Conservation (phyloP, 2,329 filamentous ascomycete species). For the Claviceps maximensis region DNA sequence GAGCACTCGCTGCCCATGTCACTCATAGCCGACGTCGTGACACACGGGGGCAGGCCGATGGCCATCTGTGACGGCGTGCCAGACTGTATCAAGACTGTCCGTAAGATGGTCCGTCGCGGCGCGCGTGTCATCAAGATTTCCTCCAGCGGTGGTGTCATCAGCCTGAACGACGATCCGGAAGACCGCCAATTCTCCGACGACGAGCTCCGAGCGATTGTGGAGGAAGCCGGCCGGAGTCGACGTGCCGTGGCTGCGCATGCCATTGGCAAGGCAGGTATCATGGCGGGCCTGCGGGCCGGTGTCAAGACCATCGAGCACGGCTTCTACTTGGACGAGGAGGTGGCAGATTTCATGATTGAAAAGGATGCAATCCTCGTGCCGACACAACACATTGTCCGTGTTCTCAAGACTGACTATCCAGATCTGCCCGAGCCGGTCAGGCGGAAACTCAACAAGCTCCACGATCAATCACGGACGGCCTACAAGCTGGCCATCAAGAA, state of each 20-base stretch:
- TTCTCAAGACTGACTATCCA: constrained; percentile 16
- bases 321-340: constrained; percentile 28
- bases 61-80: constrained; percentile 25
- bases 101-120: constrained; percentile 26
- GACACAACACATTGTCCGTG: constrained; percentile 24
- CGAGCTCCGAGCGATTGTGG: constrained; percentile 24
- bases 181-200: constrained; percentile 26
- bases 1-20: constrained; percentile 21
- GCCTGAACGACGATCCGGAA: constrained; percentile 24
- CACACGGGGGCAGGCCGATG: constrained; percentile 20
- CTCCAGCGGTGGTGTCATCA: constrained; percentile 26
- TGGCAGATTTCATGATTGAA: constrained; percentile 24
- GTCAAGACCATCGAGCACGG: constrained; percentile 27
- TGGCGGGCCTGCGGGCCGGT: constrained; percentile 24
- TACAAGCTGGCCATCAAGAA: constrained; percentile 25
- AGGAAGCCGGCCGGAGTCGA: constrained; percentile 23
- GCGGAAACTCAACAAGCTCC: constrained; percentile 12
- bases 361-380: constrained; percentile 24
- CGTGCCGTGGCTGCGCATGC: constrained; percentile 27
- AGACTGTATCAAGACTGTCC: constrained; percentile 26
- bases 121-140: constrained; percentile 28
- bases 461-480: constrained; percentile 22
- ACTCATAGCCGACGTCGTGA: constrained; percentile 18
- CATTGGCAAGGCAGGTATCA: constrained; percentile 27
- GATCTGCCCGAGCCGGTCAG: constrained; percentile 17